Evolutionary conservation across 1,284 basidiomycete species (phyloP), one percentile per base, ranked within the genome.

Genomic region (Microstroma glucosiphilum): DNA sequence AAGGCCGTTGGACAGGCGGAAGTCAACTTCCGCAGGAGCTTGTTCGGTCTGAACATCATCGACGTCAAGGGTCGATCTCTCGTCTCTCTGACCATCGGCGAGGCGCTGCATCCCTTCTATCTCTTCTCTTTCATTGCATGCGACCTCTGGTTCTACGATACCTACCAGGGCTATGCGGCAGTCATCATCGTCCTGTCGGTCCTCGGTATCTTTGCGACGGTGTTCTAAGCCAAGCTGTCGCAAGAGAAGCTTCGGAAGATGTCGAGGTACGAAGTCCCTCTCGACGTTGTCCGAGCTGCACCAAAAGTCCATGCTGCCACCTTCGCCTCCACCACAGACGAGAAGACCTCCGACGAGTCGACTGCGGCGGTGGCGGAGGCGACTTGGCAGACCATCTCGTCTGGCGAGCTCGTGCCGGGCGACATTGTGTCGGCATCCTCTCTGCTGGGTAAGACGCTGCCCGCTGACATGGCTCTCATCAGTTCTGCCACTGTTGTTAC

Each of bases 21-120:
- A 26, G 11, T 57, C 23, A 51, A n/a, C 41, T 40, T 58, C 25
- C 49, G 21, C 19, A n/a, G 57, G 13, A 12, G 40, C 15, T 60
- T 72, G 54, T 72, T 72, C 37, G 70, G 70, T 9, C 56, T 26
- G 6, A 72, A 70, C 40, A 60, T 62, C 49, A 61, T 72, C 51
- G 59, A 54, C 3, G 69, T 72, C 49, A 57, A 62, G 37, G 68
- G 64, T 21, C 69, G 63, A 42, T 63, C 63, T 3, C 57, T 63
- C 12, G 13, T 53, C 17, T 43, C 60, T 19, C 61, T 72, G 56
- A 58, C 66, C 53, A 25, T 71, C 51, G 61, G 66, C 12, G 70
- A 72, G 26, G 69, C 62, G 4, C 64, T 69, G 6, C 70, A 72
- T 21, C 70, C 70, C 7, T 71, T 72, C 58, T 72, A 72, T 60